phyloP scores from a whole-genome alignment of 2,329 filamentous ascomycete genomes.

The Sporothrix phasma region DNA sequence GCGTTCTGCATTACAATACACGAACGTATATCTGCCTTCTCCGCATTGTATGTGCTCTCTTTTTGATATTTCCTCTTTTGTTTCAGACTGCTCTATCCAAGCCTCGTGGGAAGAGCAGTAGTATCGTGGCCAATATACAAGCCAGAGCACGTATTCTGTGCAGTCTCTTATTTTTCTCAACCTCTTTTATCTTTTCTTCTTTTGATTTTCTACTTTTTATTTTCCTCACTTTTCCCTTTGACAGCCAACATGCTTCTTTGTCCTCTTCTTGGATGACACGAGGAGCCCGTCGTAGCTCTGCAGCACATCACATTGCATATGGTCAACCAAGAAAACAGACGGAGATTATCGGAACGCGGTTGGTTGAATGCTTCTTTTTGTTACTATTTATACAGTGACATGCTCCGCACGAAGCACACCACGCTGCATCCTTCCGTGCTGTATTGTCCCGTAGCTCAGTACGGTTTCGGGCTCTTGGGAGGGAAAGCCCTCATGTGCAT shows the following conservation, averaged over 20 bases:
- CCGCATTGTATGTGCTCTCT: not conserved
- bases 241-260: not conserved
- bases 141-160: not conserved
- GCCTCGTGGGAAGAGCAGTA: not conserved
- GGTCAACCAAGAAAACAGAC: not conserved
- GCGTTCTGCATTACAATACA: not conserved
- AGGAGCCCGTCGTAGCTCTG: not conserved
- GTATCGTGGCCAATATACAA: not conserved
- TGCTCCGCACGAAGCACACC: not conserved
- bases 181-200: too few relatives aligned
- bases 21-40: not conserved
- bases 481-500: not conserved
- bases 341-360: not conserved
- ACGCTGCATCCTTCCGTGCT: not conserved
- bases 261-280: not conserved
- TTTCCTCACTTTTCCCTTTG: too few relatives aligned
- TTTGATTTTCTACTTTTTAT: too few relatives aligned
- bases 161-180: not conserved
- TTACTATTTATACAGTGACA: not conserved
- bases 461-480: not conserved
- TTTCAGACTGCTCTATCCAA: not conserved
- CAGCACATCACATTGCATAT: not conserved
- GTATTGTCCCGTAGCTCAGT: not conserved
- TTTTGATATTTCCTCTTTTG: not conserved
- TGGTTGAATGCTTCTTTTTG: not conserved